Percentiles rank a stretch among this genome's conserved stretches.
Evolutionary conservation across 2,329 filamentous ascomycete genomes (phyloP).

Genomic region (Paecilomyces fulvus): DNA sequence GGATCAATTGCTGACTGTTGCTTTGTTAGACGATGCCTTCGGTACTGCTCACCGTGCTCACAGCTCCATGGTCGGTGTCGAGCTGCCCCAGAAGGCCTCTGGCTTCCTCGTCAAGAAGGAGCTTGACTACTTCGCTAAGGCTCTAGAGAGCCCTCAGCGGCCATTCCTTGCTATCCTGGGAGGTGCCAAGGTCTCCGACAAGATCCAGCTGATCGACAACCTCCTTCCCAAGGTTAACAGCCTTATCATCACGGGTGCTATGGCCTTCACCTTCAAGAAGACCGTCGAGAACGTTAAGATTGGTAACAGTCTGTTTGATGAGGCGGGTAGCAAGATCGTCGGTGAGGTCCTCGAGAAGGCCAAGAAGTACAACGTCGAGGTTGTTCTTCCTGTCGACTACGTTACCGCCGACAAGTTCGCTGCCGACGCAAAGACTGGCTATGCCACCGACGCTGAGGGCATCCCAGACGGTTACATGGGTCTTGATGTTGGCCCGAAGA

Average conservation of each 20-base stretch:
- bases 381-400: constrained; percentile 91
- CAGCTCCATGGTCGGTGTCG: constrained; percentile 97
- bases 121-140: constrained; percentile 97
- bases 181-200: constrained; percentile 97
- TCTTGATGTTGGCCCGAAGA: constrained; percentile 87
- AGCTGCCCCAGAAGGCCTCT: constrained; percentile 92
- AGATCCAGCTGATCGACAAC: constrained; percentile 99
- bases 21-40: constrained; percentile 76
- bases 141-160: constrained; percentile 82
- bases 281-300: constrained; percentile 86
- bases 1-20: constrained; percentile 10
- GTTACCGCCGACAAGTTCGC: constrained; percentile 93
- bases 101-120: constrained; percentile 99
- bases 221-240: constrained; percentile 96
- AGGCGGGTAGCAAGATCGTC: constrained; percentile 88
- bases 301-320: constrained; percentile 84
- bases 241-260: constrained; percentile 91
- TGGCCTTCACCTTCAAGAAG: constrained; percentile 99
- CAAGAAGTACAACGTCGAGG: constrained; percentile 89
- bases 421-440: constrained; percentile 70
- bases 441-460: constrained; percentile 75
- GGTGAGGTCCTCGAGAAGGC: constrained; percentile 85
- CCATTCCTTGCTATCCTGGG: constrained; percentile 98
- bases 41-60: constrained; percentile 97
- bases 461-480: constrained; percentile 98